A percentile compares a stretch with the other conserved stretches of the same genome.
These are phyloP conservation scores for Viridothelium virens DNA, from an alignment of 495 filamentous ascomycete species.

Conservation along the genomic window DNA sequence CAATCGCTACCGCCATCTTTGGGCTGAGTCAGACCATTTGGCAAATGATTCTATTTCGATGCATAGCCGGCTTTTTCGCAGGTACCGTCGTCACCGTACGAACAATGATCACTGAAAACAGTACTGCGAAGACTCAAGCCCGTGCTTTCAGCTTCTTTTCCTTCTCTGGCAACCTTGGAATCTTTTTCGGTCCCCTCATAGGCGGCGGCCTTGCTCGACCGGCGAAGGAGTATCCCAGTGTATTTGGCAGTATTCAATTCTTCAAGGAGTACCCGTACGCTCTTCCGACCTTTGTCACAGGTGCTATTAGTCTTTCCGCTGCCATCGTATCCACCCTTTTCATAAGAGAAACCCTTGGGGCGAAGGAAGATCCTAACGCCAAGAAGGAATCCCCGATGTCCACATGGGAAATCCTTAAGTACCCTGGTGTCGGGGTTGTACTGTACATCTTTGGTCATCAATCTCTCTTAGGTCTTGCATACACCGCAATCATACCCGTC, in stretches of 20 bases:
- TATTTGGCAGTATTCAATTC: constrained; percentile 49
- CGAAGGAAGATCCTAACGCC: constrained; percentile 21
- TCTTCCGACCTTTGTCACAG: constrained; percentile 50
- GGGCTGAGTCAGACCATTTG: constrained; percentile 51
- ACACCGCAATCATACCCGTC: constrained; percentile 56
- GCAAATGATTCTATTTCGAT: constrained; percentile 62
- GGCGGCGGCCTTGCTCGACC: constrained; percentile 56
- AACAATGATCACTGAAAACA: constrained; percentile 64
- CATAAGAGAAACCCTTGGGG: constrained; percentile 45
- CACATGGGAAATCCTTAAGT: constrained; percentile 48
- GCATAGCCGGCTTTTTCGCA: constrained; percentile 58
- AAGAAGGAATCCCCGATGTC: constrained; percentile 37
- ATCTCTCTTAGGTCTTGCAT: constrained; percentile 55
- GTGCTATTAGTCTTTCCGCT: constrained; percentile 42
- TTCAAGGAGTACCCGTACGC: constrained; percentile 58
- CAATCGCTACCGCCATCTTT: constrained; percentile 51
- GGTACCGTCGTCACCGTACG: constrained; percentile 59
- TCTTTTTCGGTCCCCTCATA: constrained; percentile 58
- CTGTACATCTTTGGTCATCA: constrained; percentile 52
- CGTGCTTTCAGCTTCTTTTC: constrained; percentile 65
- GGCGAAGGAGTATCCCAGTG: constrained; percentile 45
- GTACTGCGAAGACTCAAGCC: constrained; percentile 57
- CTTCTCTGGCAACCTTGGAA: constrained; percentile 60
- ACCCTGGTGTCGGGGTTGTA: constrained; percentile 55
- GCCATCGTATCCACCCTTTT: constrained; percentile 44